Base-by-base conservation (phyloP, 78 protist species). In the Cavenderia fasciculata region DNA sequence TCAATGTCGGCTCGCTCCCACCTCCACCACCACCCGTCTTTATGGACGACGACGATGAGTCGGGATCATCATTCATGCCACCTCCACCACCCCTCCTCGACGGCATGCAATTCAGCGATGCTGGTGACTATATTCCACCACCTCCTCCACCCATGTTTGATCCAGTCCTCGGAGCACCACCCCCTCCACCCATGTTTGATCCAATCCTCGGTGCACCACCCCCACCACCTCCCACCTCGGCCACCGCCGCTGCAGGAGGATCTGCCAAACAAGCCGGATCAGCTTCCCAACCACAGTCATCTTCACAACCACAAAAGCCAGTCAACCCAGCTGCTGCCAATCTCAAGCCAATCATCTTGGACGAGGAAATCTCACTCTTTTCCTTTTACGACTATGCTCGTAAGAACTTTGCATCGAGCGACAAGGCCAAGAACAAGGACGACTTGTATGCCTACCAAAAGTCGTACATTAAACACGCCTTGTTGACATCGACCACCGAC, bases 301-400 rank as follows among this genome's bases (percentile, higher is more conserved):
- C 54, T 19, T 10, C 73, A 40, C n/a, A n/a, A n/a, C n/a, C n/a
- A n/a, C n/a, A 38, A 59, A 38, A 59, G 66, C 11, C 66, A 33
- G 7, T 11, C 66, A 14, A 59, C 31, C 11, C 51, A n/a, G 47
- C 62, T 34, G 27, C 76, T n/a, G 44, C 56, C 21, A 68, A 59
- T 34, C 16, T 71, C 14, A 59, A 25, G 8, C 59, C 84, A 49
- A 57, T 87, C 10, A 46, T 87, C 23, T 56, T 63, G 25, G 93
- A 75, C 25, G 93, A 87, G 49, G 88, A 87, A 49, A 62, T 87
- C 27, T 51, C 85, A 38, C 27, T 70, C 4, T 87, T 74, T 59
- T 70, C 74, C 14, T 87, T 87, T 77, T 69, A 87, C 38, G 78
- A 68, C 41, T 87, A 21, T 77, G 93, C 93, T 63, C 73, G 56